A percentile compares a stretch with the other conserved stretches of the same genome.
Conservation (phyloP, 2,329 filamentous ascomycete species). For the Onygenales sp. region DNA sequence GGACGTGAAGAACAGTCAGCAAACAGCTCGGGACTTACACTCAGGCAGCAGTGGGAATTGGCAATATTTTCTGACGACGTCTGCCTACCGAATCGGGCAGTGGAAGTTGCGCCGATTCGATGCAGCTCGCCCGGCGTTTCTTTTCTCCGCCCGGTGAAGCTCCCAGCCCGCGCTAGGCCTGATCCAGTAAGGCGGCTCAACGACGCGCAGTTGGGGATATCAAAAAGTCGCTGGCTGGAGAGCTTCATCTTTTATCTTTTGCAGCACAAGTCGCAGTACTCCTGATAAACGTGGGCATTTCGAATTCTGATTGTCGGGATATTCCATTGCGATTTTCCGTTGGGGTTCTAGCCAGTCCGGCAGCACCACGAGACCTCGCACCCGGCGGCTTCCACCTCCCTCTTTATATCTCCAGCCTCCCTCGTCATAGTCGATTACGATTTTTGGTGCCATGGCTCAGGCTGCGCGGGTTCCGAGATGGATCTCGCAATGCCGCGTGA, state of each 20-base stretch:
- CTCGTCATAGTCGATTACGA: background rate
- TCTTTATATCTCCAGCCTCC: background rate
- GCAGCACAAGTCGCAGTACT: background rate
- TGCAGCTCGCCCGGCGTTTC: background rate
- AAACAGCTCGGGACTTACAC: background rate
- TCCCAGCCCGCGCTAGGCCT: background rate
- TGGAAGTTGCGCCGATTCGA: background rate
- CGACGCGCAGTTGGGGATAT: conserved; percentile 1
- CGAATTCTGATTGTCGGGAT: too few relatives aligned
- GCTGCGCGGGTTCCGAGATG: background rate
- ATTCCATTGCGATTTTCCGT: too few relatives aligned
- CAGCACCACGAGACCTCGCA: background rate
- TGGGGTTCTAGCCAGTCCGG: background rate
- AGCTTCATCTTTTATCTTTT: background rate
- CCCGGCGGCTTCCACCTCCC: background rate
- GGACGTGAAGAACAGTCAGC: background rate
- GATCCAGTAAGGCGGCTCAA: background rate
- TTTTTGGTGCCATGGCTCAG: background rate
- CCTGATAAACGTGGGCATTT: too few relatives aligned
- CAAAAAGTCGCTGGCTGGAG: background rate
- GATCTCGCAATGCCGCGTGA: conserved; percentile 20
- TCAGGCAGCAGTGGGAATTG: background rate
- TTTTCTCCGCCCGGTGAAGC: background rate
- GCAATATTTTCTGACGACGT: too few relatives aligned
- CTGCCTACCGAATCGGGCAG: background rate